Conservation (phyloP, 139 green algal species). For the Trebouxia sp. region DNA sequence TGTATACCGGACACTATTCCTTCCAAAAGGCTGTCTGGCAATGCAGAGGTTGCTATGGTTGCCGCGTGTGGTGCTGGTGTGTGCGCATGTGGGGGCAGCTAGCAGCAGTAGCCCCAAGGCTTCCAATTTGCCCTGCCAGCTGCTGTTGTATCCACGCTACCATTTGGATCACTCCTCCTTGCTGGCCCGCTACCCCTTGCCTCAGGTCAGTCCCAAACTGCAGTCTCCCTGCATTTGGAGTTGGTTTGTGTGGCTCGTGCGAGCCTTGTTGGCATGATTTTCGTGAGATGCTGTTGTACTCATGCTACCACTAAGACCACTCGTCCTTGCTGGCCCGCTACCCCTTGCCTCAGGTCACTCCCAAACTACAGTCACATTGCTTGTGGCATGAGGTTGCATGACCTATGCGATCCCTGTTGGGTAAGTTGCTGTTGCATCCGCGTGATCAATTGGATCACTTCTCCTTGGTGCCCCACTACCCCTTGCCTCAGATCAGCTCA, state of each 20-base stretch:
- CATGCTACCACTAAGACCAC: constrained; percentile 86
- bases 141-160: constrained; percentile 85
- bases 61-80: constrained; percentile 49
- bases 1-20: not conserved
- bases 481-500: constrained; percentile 46
- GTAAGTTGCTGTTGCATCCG: constrained; percentile 88
- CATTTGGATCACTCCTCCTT: constrained; percentile 87
- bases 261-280: no score
- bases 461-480: constrained; percentile 68
- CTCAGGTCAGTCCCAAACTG: constrained; percentile 37
- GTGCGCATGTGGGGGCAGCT: not conserved
- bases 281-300: constrained; percentile 89
- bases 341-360: constrained; percentile 44
- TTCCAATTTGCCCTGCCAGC: constrained; percentile 44
- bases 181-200: constrained; percentile 56
- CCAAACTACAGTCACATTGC: not conserved
- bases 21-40: not conserved
- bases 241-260: not conserved
- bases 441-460: constrained; percentile 85
- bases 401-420: no score
- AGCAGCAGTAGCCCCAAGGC: not conserved
- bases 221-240: not conserved
- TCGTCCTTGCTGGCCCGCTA: constrained; percentile 70
- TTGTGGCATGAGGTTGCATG: not conserved
- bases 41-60: constrained; percentile 66